Evolutionary conservation across 2,329 filamentous ascomycete genomes (phyloP), one percentile per base, ranked within the genome.

Genomic region (Leptosphaerulina australis): DNA sequence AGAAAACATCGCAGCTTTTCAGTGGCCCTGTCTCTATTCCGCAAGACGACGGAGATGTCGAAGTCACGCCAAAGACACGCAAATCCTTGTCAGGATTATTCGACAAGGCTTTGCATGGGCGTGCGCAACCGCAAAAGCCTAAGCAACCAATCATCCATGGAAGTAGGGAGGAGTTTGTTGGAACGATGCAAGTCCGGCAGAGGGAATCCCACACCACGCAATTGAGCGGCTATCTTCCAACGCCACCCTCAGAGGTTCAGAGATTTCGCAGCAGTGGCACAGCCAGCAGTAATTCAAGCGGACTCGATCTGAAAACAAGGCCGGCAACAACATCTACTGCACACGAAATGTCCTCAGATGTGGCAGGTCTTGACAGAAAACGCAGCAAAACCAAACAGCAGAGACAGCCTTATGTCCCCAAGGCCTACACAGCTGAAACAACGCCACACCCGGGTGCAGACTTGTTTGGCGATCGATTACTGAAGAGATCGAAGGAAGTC

Each of bases 191-290:
- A 21, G 48, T 48, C n/a, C 34, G 46, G 8, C 45, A 44, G 12
- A 52, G 38, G 18, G 48, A 41, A 15, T 18, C 38, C 20, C 31
- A 43, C 5, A 53, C 25, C 29, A 33, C 34, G 12, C 38, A 45
- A n/a, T 29, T 29, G 7, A 56, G 36, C 15, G 48, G 57, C 31
- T 50, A 60, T 44, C 49, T 65, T 11, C 60, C 60, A 24, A 62
- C 62, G 28, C 62, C 62, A 14, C 62, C 62, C 21, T 51, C 48
- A 14, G 62, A 62, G n/a, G 30, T 46, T 7, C 58, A 59, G 36
- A 56, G 30, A 14, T 40, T 47, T 37, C 33, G 33, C 46, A 56
- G 36, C 48, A 62, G 44, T 30, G 45, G 36, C 8, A 49, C 39
- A 15, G 44, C 34, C 3, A 53, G 50, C 25, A 46, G 41, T 12